Percentiles rank a stretch among this genome's conserved stretches.
These are phyloP conservation scores for Knoxdaviesia proteae DNA, from an alignment of 2,329 filamentous ascomycete genomes.

Conservation along the genomic window DNA sequence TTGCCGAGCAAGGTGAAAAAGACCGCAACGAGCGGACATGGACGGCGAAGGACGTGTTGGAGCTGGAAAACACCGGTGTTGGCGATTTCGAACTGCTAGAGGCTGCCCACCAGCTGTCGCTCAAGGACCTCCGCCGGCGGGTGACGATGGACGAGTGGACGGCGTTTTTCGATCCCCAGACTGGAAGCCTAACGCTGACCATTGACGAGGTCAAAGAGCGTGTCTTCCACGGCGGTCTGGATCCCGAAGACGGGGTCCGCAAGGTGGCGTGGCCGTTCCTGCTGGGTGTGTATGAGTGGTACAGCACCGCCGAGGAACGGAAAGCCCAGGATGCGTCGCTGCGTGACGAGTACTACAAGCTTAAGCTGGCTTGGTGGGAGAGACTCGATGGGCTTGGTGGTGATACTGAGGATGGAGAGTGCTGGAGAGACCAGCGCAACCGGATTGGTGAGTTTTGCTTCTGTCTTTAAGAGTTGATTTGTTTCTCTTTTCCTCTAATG, in stretches of 20 bases:
- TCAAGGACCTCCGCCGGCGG: slow-evolving; percentile 56
- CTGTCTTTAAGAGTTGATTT: too few relatives aligned
- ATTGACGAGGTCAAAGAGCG: slow-evolving; percentile 88
- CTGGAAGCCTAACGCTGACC: slow-evolving; percentile 58
- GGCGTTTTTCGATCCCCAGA: slow-evolving; percentile 60
- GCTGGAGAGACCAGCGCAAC: slow-evolving; percentile 87
- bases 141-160: slow-evolving; percentile 78
- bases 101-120: slow-evolving; percentile 48
- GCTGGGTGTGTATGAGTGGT: slow-evolving; percentile 81
- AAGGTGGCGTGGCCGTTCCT: slow-evolving; percentile 96
- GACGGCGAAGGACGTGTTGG: slow-evolving; percentile 80
- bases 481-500: slow-evolving; percentile 2
- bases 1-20: slow-evolving; percentile 85
- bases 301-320: slow-evolving; percentile 70
- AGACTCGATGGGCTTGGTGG: slow-evolving; percentile 65
- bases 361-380: slow-evolving; percentile 96
- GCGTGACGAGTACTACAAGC: slow-evolving; percentile 77
- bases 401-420: slow-evolving; percentile 66
- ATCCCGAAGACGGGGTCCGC: slow-evolving; percentile 72
- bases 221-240: slow-evolving; percentile 86
- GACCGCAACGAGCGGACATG: slow-evolving; percentile 75
- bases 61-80: slow-evolving; percentile 84
- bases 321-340: slow-evolving; percentile 66
- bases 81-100: slow-evolving; percentile 92
- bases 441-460: slow-evolving; percentile 55